A percentile compares a stretch with the other conserved stretches of the same genome.
Evolutionary conservation across 2,329 filamentous ascomycete genomes (phyloP).

Genomic region (Aspergillus fischeri): DNA sequence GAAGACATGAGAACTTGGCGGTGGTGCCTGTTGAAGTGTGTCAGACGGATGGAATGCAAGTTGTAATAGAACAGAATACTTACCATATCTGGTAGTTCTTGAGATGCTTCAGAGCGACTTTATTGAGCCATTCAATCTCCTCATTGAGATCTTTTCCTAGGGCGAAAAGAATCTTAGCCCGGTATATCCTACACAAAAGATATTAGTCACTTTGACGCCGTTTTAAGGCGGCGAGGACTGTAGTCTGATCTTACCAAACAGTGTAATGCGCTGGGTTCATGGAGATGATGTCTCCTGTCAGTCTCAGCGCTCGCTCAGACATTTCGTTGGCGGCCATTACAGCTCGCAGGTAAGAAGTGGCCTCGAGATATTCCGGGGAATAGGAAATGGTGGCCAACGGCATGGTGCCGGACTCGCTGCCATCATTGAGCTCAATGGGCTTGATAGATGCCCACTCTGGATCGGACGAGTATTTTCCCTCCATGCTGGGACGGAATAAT

Average conservation of each 20-base stretch:
- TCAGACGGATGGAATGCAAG: neutral
- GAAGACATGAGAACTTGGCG: constrained; percentile 53
- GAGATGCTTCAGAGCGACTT: constrained; percentile 73
- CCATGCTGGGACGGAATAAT: constrained; percentile 18
- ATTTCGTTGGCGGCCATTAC: constrained; percentile 87
- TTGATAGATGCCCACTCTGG: constrained; percentile 79
- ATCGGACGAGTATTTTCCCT: constrained; percentile 56
- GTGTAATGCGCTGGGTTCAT: constrained; percentile 98
- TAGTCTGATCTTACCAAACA: constrained; percentile 63
- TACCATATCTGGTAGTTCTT: constrained; percentile 99
- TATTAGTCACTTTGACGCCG: neutral
- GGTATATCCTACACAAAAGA: constrained; percentile 63
- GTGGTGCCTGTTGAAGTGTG: constrained; percentile 51
- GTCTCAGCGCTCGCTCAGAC: constrained; percentile 68
- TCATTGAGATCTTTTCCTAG: constrained; percentile 61
- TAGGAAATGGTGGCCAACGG: constrained; percentile 93
- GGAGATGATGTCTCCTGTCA: constrained; percentile 85
- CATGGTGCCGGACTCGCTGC: constrained; percentile 48
- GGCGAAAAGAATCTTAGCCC: constrained; percentile 70
- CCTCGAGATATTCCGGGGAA: constrained; percentile 82
- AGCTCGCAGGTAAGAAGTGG: constrained; percentile 87
- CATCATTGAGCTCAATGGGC: constrained; percentile 80
- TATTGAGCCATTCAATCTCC: constrained; percentile 83
- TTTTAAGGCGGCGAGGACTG: neutral
- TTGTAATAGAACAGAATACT: neutral